Evolutionary conservation across 257 asterid genomes (phyloP), one percentile per base, ranked within the genome.

Genomic region (Capsicum baccatum): DNA sequence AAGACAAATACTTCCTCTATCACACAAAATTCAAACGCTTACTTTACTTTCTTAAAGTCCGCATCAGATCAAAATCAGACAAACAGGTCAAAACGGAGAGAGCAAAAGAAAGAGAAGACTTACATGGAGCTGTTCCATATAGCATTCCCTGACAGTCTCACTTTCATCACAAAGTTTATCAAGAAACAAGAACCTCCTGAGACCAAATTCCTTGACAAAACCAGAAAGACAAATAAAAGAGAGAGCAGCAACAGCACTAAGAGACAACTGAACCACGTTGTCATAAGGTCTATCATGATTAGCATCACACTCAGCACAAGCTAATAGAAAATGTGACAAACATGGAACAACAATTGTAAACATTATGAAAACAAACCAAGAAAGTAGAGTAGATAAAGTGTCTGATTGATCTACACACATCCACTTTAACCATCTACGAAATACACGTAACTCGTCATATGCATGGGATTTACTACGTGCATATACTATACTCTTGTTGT

Each of bases 381-480:
- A 96, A 50, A 96, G 91, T 79, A 87, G 86, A 19, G 94, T 79
- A 16, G 91, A 87, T 92, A 88, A 87, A 8, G 92, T 71, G 64
- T 83, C 89, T 3, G 99, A 94, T 73, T 96, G 99, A 66, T 96
- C 99, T 66, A 94, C 99, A 89, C 97, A 94, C 83, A 96, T 91
- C 97, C 98, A 96, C 82, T 87, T 90, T 9, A 96, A 90, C 97
- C 99, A 96, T 15, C 96, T 84, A 26, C 98, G 85, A 86, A 96
- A 94, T 83, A 91, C 86, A 69, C 87, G 90, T 70, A 96, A 89
- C 84, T 96, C 99, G 80, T 96, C 99, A 12, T 63, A 89, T 15
- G 95, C 94, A 84, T 92, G 95, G 6, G 99, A 96, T 19, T 39
- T 79, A 85, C 90, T 84, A 1, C 98, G 91, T 6, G 89, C 80